Percentiles rank a stretch among this genome's conserved stretches.
phyloP scores from a whole-genome alignment of 208 protist genomes.

The Leishmania guyanensis region DNA sequence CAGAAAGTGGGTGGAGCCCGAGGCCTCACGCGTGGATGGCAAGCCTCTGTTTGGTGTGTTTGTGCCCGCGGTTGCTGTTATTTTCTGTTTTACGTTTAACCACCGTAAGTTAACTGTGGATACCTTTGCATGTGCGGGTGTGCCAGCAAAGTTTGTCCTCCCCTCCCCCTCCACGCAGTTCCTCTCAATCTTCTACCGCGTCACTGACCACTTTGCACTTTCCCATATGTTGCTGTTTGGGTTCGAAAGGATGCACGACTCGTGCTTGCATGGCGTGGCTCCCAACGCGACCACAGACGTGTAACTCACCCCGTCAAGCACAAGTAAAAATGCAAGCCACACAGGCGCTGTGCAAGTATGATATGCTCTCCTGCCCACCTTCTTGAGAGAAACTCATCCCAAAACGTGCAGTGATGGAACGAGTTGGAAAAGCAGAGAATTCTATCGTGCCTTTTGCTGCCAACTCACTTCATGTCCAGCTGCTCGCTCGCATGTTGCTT shows the following conservation, averaged over 20 bases:
- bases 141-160: not conserved
- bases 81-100: conserved; percentile 10
- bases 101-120: not conserved
- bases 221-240: not conserved
- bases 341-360: not conserved
- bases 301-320: not conserved
- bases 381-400: not conserved
- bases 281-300: not conserved
- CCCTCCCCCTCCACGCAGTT: not conserved
- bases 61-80: not conserved
- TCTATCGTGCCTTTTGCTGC: not conserved
- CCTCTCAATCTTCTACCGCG: not conserved
- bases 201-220: not conserved
- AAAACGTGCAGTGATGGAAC: not conserved
- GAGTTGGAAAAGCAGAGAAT: not conserved
- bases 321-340: not conserved
- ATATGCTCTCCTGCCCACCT: not conserved
- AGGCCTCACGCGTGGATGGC: not conserved
- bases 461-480: not conserved
- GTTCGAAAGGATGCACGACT: not conserved
- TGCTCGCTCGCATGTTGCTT: not conserved
- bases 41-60: not conserved
- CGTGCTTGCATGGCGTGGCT: not conserved
- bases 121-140: not conserved
- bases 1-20: not conserved